phyloP scores from a whole-genome alignment of 2,329 filamentous ascomycete genomes.

The Alternaria gansuensis region DNA sequence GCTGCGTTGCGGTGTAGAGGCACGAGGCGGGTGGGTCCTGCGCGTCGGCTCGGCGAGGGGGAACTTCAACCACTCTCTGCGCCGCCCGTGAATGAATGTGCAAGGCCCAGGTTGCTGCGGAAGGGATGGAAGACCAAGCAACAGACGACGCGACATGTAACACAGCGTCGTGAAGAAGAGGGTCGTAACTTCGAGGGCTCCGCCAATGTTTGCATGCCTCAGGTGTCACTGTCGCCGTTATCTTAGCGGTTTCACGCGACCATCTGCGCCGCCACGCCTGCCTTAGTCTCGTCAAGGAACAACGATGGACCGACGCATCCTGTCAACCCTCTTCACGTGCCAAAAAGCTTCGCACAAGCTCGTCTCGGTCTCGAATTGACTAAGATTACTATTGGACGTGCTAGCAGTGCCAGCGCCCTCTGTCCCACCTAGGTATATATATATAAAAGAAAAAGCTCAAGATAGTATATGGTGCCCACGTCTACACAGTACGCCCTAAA shows the following conservation, averaged over 20 bases:
- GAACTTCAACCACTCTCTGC: slow-evolving; percentile 12
- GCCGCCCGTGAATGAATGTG: slow-evolving; percentile 8
- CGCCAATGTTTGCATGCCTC: slow-evolving; percentile 12
- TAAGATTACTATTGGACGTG: slow-evolving; percentile 21
- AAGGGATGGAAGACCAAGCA: background rate
- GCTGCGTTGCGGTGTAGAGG: slow-evolving; percentile 29
- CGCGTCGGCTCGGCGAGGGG: slow-evolving; percentile 19
- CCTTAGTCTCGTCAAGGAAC: slow-evolving; percentile 10
- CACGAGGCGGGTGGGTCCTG: slow-evolving; percentile 27
- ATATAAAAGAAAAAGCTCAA: background rate
- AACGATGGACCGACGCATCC: background rate
- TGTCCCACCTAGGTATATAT: slow-evolving; percentile 3
- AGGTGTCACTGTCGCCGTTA: slow-evolving; percentile 16
- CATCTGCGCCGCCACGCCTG: slow-evolving; percentile 17
- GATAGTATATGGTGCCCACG: slow-evolving; percentile 2
- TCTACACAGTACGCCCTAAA: slow-evolving; percentile 14
- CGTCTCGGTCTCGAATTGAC: background rate
- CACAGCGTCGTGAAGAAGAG: background rate
- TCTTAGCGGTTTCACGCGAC: slow-evolving; percentile 23
- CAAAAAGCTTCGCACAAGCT: background rate
- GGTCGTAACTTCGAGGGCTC: background rate
- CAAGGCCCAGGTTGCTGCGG: background rate
- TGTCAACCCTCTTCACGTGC: background rate
- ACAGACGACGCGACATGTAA: background rate
- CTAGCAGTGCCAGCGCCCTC: slow-evolving; percentile 7